Evolutionary conservation across 495 filamentous ascomycete species (phyloP).

Genomic region (Podospora anserina): DNA sequence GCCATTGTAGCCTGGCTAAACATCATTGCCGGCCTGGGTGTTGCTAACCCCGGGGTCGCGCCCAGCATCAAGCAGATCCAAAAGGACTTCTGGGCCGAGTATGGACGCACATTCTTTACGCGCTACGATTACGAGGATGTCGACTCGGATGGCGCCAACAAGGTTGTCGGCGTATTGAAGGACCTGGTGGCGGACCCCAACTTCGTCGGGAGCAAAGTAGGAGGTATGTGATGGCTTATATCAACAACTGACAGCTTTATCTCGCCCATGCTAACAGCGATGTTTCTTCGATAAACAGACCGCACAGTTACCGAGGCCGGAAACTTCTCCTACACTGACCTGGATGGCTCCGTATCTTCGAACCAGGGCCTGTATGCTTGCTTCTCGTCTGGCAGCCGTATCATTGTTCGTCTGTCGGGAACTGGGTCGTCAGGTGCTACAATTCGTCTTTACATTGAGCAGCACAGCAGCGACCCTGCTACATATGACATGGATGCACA

Average conservation of each 20-base stretch:
- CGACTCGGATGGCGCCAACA: constrained; percentile 82
- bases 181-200: constrained; percentile 61
- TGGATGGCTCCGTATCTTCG: constrained; percentile 89
- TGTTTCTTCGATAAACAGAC: constrained; percentile 32
- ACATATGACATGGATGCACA: constrained; percentile 78
- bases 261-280: constrained; percentile 1
- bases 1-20: constrained; percentile 97
- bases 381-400: constrained; percentile 91
- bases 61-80: constrained; percentile 95
- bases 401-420: constrained; percentile 89
- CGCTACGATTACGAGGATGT: constrained; percentile 98
- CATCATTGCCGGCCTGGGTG: constrained; percentile 91
- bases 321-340: constrained; percentile 95
- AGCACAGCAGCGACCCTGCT: constrained; percentile 69
- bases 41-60: constrained; percentile 66
- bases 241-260: neutral
- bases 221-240: constrained; percentile 45
- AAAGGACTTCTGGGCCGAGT: constrained; percentile 93
- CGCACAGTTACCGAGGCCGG: constrained; percentile 85
- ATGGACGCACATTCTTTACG: constrained; percentile 98
- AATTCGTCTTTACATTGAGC: constrained; percentile 94
- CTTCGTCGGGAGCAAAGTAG: constrained; percentile 79
- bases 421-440: constrained; percentile 94
- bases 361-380: constrained; percentile 95
- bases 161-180: constrained; percentile 74